Evolutionary conservation across 176 grass and related monocot genomes (phyloP).

Genomic region (Pontederia crassipes): DNA sequence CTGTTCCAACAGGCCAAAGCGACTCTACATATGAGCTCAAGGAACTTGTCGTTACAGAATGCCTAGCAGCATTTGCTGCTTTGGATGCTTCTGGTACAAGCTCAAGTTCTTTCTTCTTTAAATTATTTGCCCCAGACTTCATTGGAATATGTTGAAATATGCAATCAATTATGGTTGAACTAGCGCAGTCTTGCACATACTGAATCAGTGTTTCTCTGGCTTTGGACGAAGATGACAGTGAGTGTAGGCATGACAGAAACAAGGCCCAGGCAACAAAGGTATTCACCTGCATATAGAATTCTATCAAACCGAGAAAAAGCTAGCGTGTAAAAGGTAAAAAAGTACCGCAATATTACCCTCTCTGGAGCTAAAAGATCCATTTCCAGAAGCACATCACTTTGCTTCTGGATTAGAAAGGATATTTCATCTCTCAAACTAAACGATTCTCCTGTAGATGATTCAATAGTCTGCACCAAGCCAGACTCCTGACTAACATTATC

Average conservation of each 20-base stretch:
- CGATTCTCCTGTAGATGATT: conserved; percentile 39
- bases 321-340: neutral
- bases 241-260: conserved; percentile 59
- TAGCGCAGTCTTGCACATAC: conserved; percentile 74
- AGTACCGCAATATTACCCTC: conserved; percentile 38
- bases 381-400: conserved; percentile 47
- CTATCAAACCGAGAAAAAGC: too few species aligned
- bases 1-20: conserved; percentile 54
- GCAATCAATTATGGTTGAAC: conserved; percentile 61
- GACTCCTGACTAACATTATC: conserved; percentile 21
- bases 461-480: conserved; percentile 21
- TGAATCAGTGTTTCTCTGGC: conserved; percentile 51
- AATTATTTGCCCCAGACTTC: conserved; percentile 22
- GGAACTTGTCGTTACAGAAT: conserved; percentile 46
- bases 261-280: conserved; percentile 67
- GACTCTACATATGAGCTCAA: conserved; percentile 56
- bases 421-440: conserved; percentile 70
- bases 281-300: conserved; percentile 41
- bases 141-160: conserved; percentile 94
- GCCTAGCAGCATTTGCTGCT: conserved; percentile 64
- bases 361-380: conserved; percentile 49
- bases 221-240: conserved; percentile 38
- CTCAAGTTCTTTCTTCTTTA: conserved; percentile 75
- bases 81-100: conserved; percentile 54
- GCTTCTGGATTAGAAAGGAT: conserved; percentile 49